Conservation (phyloP, 805 yeast genomes). For the Lachancea lanzarotensis region DNA sequence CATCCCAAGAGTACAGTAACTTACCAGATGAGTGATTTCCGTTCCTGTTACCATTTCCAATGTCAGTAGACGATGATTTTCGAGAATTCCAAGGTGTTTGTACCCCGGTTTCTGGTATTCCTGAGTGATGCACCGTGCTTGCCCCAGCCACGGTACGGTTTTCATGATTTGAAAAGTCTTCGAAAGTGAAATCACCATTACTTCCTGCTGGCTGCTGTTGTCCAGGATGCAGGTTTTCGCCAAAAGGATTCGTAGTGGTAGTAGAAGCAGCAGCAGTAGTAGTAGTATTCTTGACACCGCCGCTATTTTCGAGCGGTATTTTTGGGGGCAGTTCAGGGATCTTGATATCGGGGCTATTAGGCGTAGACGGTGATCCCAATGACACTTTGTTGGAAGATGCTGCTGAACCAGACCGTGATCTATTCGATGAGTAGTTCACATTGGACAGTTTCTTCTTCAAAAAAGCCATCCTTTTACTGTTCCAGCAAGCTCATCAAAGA, state of each 20-base stretch:
- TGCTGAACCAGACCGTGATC: slow-evolving; percentile 24
- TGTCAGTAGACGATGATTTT: slow-evolving; percentile 26
- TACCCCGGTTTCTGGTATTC: background rate
- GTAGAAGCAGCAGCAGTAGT: too few species aligned
- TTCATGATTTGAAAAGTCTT: background rate
- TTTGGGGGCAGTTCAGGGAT: slow-evolving; percentile 4
- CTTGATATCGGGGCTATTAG: slow-evolving; percentile 1
- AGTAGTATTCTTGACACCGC: too few species aligned
- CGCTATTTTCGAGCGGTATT: background rate
- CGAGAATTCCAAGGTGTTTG: slow-evolving; percentile 12
- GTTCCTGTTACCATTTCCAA: slow-evolving; percentile 21
- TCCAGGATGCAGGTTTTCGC: background rate
- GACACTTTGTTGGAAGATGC: slow-evolving; percentile 16
- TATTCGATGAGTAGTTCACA: slow-evolving; percentile 12
- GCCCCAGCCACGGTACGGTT: background rate
- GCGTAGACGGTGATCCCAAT: slow-evolving; percentile 1
- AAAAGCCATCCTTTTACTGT: slow-evolving; percentile 18
- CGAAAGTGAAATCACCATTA: slow-evolving; percentile 1
- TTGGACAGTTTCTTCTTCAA: slow-evolving; percentile 22
- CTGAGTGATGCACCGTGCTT: background rate
- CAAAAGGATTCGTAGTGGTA: background rate
- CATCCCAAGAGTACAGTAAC: slow-evolving; percentile 41
- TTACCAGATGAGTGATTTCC: slow-evolving; percentile 24
- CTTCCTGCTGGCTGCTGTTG: background rate
- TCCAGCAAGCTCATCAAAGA: background rate